Conservation (phyloP, 2,329 filamentous ascomycete genomes). For the Fusarium sambucinum region DNA sequence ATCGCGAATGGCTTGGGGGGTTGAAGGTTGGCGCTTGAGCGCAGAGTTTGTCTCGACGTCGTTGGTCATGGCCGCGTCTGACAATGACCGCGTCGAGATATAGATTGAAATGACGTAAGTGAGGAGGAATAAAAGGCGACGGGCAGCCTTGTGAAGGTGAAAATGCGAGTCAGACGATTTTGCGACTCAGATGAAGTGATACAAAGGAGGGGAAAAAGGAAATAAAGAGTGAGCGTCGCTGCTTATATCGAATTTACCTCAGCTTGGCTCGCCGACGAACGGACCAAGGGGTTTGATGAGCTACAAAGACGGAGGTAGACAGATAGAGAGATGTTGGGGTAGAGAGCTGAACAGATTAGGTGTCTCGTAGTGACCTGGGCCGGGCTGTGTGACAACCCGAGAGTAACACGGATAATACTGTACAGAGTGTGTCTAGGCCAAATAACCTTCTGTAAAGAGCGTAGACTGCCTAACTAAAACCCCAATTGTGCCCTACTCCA, state of each 20-base stretch:
- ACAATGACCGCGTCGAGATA: conserved; percentile 40
- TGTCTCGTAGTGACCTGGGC: conserved; percentile 9
- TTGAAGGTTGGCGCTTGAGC: conserved; percentile 39
- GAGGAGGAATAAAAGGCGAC: conserved; percentile 29
- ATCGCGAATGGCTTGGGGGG: conserved; percentile 52
- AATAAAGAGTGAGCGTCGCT: conserved; percentile 6
- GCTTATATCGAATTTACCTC: conserved; percentile 34
- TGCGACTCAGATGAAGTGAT: conserved; percentile 2
- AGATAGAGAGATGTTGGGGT: not conserved
- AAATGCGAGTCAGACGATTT: not conserved
- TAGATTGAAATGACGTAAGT: conserved; percentile 19
- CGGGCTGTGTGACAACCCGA: conserved; percentile 22
- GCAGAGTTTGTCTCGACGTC: conserved; percentile 44
- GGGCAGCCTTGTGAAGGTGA: conserved; percentile 33
- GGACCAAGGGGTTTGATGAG: conserved; percentile 17
- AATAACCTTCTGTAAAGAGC: conserved; percentile 5
- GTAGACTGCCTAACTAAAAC: conserved; percentile 2
- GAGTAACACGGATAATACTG: conserved; percentile 25
- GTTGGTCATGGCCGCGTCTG: conserved; percentile 45
- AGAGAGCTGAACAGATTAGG: conserved; percentile 1
- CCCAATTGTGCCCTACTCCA: conserved; percentile 8
- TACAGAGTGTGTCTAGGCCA: conserved; percentile 11
- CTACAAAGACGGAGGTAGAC: conserved; percentile 7
- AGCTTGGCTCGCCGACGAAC: conserved; percentile 15
- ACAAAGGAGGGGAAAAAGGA: not conserved